Evolutionary conservation across 225 moss, liverwort and hornwort genomes (phyloP).

Genomic region (Takakia lepidozioides): DNA sequence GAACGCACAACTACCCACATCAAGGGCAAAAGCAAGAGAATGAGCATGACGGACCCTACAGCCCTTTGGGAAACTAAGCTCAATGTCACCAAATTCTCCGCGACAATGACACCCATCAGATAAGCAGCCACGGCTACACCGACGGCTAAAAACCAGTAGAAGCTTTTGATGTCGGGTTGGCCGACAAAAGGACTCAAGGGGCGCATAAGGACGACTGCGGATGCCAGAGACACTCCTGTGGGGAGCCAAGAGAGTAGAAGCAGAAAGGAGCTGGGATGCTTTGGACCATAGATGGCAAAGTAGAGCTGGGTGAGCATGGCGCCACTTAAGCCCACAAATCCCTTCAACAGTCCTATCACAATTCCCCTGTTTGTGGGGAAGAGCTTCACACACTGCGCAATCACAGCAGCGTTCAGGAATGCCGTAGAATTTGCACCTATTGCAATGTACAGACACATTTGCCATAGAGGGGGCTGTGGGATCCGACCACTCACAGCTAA

Average conservation of each 20-base stretch:
- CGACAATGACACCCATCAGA: slow-evolving; percentile 30
- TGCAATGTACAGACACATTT: slow-evolving; percentile 37
- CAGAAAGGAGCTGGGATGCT: slow-evolving; percentile 20
- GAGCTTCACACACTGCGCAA: slow-evolving; percentile 63
- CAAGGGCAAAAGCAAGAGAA: slow-evolving; percentile 15
- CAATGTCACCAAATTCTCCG: slow-evolving; percentile 12
- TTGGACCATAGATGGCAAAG: slow-evolving; percentile 8
- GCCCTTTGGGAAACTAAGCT: slow-evolving; percentile 4
- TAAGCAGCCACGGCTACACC: slow-evolving; percentile 28
- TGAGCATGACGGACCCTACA: slow-evolving; percentile 11
- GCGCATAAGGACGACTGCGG: slow-evolving; percentile 23
- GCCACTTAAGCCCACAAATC: slow-evolving; percentile 77
- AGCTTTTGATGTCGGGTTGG: slow-evolving; percentile 17
- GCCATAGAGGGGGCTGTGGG: slow-evolving; percentile 55
- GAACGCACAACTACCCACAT: slow-evolving; percentile 8
- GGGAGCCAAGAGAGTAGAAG: slow-evolving; percentile 29
- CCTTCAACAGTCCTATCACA: slow-evolving; percentile 66
- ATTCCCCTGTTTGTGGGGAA: slow-evolving; percentile 60
- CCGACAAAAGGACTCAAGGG: slow-evolving; percentile 18
- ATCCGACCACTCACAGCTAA: slow-evolving; percentile 48
- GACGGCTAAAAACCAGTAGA: slow-evolving; percentile 28
- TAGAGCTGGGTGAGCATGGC: slow-evolving; percentile 66
- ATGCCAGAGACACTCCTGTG: slow-evolving; percentile 13
- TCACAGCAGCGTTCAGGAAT: slow-evolving; percentile 19
- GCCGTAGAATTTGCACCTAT: slow-evolving; percentile 35